Percentiles rank a stretch among this genome's conserved stretches.
Conservation (phyloP, 345 rosid genomes). For the Gossypium herbaceum region DNA sequence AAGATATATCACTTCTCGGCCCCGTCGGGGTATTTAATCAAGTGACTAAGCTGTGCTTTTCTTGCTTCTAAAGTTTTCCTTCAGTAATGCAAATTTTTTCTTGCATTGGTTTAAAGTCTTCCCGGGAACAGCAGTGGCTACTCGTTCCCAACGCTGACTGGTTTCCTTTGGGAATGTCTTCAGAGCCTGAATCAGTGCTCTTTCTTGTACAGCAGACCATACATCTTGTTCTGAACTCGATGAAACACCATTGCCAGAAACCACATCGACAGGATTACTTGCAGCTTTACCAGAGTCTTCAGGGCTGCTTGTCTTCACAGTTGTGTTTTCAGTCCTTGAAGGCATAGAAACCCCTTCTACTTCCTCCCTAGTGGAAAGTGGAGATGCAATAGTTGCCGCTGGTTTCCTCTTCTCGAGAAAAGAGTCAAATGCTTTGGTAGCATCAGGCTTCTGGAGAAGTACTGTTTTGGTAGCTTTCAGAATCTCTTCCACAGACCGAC, state of each 20-base stretch:
- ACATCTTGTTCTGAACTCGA: conserved; percentile 67
- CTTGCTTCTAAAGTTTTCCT: conserved; percentile 51
- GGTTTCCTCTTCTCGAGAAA: conserved; percentile 97
- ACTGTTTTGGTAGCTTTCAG: conserved; percentile 92
- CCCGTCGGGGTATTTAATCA: background rate
- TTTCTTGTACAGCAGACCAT: conserved; percentile 95
- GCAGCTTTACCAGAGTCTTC: conserved; percentile 35
- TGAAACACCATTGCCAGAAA: conserved; percentile 35
- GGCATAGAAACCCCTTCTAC: conserved; percentile 31
- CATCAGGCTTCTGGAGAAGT: conserved; percentile 93
- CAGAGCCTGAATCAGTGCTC: conserved; percentile 88
- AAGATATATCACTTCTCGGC: conserved; percentile 1
- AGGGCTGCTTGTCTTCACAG: conserved; percentile 18
- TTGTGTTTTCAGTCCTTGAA: conserved; percentile 27
- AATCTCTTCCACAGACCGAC: conserved; percentile 92
- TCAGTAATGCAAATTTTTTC: conserved; percentile 77
- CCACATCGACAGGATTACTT: conserved; percentile 30
- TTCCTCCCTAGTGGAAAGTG: conserved; percentile 86
- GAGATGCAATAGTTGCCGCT: conserved; percentile 60
- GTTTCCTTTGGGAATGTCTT: conserved; percentile 96
- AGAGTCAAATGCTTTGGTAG: conserved; percentile 85
- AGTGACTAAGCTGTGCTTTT: conserved; percentile 22
- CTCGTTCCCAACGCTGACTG: conserved; percentile 94
- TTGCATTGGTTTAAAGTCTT: conserved; percentile 87
- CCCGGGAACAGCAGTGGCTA: conserved; percentile 96